These are phyloP conservation scores for Penicillium sp. DNA, from an alignment of 2,329 filamentous ascomycete genomes.

Conservation along the genomic window DNA sequence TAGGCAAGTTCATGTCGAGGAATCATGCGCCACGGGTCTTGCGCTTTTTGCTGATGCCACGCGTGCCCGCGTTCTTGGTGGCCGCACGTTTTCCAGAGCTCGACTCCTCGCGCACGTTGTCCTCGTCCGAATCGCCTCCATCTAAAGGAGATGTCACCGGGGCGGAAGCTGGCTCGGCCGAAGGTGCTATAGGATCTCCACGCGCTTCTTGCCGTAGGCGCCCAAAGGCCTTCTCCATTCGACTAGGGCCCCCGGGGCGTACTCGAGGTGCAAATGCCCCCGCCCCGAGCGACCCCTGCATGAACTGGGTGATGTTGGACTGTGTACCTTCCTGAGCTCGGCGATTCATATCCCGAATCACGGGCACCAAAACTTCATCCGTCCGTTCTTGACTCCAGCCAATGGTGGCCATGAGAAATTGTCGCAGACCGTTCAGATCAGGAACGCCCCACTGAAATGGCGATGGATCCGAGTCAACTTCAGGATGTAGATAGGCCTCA, in stretches of 20 bases:
- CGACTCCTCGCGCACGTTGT: conserved; percentile 4
- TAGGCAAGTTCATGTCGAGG: background rate
- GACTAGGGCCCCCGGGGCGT: conserved; percentile 57
- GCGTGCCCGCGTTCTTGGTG: conserved; percentile 11
- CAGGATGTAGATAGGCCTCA: conserved; percentile 76
- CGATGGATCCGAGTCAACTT: conserved; percentile 73
- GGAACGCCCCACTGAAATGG: conserved; percentile 93
- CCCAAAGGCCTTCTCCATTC: conserved; percentile 69
- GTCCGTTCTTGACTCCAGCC: conserved; percentile 89
- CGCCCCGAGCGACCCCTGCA: conserved; percentile 57
- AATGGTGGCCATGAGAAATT: conserved; percentile 84
- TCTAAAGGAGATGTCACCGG: background rate
- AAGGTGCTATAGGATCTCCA: background rate
- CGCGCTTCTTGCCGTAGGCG: conserved; percentile 55
- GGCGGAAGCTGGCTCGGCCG: background rate
- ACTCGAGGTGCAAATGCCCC: conserved; percentile 67
- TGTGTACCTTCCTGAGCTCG: conserved; percentile 86
- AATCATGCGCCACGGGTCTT: conserved; percentile 16
- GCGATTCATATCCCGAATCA: conserved; percentile 91
- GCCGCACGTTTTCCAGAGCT: conserved; percentile 11
- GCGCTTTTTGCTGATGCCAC: conserved; percentile 21
- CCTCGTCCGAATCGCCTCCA: conserved; percentile 15
- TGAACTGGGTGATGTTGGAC: conserved; percentile 91
- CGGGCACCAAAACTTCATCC: conserved; percentile 90
- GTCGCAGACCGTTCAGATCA: conserved; percentile 75